Conservation (phyloP, 441 rosid species). For the Erodium texanum region DNA sequence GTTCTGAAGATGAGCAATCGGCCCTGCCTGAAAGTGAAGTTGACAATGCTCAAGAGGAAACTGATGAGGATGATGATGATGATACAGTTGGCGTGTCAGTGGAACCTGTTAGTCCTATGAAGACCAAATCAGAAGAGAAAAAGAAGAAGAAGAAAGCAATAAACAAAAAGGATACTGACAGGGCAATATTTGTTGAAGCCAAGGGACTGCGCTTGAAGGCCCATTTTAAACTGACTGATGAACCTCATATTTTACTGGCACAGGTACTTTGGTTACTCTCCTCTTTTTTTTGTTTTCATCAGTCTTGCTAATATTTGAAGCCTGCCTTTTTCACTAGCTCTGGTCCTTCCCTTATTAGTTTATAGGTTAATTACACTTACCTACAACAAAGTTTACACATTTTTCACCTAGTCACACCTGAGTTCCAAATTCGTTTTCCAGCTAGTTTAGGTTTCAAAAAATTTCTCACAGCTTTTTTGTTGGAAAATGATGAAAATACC, state of each 20-base stretch:
- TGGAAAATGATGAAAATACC: too few species aligned
- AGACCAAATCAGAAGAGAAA: slow-evolving; percentile 24
- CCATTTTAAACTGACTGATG: slow-evolving; percentile 59
- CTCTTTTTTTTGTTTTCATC: background rate
- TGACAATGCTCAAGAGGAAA: slow-evolving; percentile 38
- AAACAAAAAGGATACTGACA: slow-evolving; percentile 30
- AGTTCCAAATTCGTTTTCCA: too few species aligned
- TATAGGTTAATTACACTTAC: background rate
- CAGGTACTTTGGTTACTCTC: slow-evolving; percentile 45
- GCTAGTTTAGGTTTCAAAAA: too few species aligned
- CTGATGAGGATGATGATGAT: slow-evolving; percentile 34
- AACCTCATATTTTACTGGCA: slow-evolving; percentile 78
- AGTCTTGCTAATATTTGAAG: background rate
- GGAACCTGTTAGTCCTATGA: slow-evolving; percentile 19
- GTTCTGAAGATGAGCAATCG: slow-evolving; percentile 35
- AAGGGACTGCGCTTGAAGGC: slow-evolving; percentile 55
- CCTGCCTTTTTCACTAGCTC: background rate
- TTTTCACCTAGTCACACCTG: too few species aligned
- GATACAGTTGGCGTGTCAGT: slow-evolving; percentile 13
- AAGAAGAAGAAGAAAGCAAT: slow-evolving; percentile 28
- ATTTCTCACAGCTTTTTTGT: too few species aligned
- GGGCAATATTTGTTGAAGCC: slow-evolving; percentile 39
- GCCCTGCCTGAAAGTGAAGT: slow-evolving; percentile 37
- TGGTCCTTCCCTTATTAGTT: background rate
- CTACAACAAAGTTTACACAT: too few species aligned